Conservation (phyloP, 805 yeast genomes). For the Maudiozyma saulgeensis region DNA sequence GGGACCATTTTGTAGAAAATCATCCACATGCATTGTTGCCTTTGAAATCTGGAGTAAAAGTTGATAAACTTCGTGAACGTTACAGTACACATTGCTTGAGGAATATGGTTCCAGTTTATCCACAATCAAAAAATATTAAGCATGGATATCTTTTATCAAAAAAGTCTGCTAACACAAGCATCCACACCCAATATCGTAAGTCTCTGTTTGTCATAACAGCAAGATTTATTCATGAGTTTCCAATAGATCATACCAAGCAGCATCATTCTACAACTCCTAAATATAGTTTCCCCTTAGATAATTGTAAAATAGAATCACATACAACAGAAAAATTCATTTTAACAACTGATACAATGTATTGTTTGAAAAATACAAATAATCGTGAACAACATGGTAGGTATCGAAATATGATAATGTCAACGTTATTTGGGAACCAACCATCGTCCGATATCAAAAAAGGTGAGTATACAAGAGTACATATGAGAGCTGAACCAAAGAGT, state of each 20-base stretch:
- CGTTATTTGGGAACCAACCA: not conserved
- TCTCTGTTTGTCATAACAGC: conserved; percentile 59
- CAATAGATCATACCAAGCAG: conserved; percentile 25
- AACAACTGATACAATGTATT: not conserved
- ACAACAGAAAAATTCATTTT: conserved; percentile 38
- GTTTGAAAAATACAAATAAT: not conserved
- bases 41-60: conserved; percentile 26
- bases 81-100: not conserved
- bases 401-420: not conserved
- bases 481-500: not conserved
- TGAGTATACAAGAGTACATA: not conserved
- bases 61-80: not conserved
- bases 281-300: conserved; percentile 1
- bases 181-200: conserved; percentile 8
- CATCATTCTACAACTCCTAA: conserved; percentile 4
- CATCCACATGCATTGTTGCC: conserved; percentile 32
- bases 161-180: not conserved
- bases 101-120: not conserved
- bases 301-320: conserved; percentile 25
- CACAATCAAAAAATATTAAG: not conserved
- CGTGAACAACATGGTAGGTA: not conserved
- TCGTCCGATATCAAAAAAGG: not conserved
- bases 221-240: conserved; percentile 57
- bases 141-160: not conserved
- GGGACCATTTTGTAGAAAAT: conserved; percentile 53